Base-by-base conservation (phyloP, 306 rosid species). In the Cicer arietinum region DNA sequence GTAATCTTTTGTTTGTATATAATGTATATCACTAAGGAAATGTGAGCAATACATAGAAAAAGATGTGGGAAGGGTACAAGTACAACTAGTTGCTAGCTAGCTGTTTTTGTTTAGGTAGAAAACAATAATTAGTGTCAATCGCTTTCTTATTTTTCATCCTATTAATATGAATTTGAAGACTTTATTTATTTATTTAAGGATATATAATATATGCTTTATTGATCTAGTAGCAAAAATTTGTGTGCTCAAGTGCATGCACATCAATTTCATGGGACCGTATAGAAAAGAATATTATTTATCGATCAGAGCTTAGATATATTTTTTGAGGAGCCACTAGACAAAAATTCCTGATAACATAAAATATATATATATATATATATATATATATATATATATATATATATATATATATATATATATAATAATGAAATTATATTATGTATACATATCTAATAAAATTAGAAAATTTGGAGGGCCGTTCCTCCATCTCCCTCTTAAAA, bases 111-210 rank as follows among this genome's bases (percentile, higher is more conserved):
- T 6, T 50, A n/a, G 20, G 6, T 14, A 14, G 4, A 51, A 51
- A 51, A 50, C 9, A 50, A 50, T 50, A 22, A 22, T 60, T 50
- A 22, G 72, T 60, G 22, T 50, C 72, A 22, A 61, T 51, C 66
- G 25, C 67, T 78, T 78, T 78, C 58, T 60, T 78, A 5, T 13
- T 78, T 41, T 14, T 61, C 35, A 37, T 16, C 4, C 5, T 53
- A 12, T 2, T 41, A 8, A 1, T 11, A 35, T 7, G 18, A 0
- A 61, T 22, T 22, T 78, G 25, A 9, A 16, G 25, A 17, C 16
- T 42, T 59, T 77, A 37, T 44, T 43, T 57, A 42, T 59, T 56
- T 42, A 14, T 1, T 7, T 2, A 11, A 25, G 35, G 4, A 39
- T 30, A 17, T 41, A 40, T 51, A 50, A 50, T 16, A 67, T 30